Conservation (phyloP, 2,329 filamentous ascomycete genomes). For the Fusarium sarcochroum region DNA sequence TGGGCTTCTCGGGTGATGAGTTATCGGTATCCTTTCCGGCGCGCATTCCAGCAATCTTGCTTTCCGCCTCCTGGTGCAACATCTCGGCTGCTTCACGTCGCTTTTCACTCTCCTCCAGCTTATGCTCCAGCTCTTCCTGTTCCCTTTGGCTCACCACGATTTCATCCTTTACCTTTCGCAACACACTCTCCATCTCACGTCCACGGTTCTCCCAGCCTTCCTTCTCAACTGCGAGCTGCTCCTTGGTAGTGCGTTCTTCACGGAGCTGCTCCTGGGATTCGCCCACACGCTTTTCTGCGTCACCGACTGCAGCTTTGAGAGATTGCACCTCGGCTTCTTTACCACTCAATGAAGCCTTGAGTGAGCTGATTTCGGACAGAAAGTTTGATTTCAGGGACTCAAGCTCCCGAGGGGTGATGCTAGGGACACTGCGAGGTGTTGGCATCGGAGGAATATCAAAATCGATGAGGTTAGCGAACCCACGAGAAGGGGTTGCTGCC, state of each 20-base stretch:
- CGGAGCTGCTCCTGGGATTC: constrained; percentile 87
- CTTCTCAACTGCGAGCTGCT: constrained; percentile 81
- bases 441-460: constrained; percentile 92
- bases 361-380: constrained; percentile 92
- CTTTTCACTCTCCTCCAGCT: constrained; percentile 83
- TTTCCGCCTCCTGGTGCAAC: constrained; percentile 81
- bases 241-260: constrained; percentile 79
- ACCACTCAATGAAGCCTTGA: constrained; percentile 91
- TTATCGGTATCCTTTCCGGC: constrained; percentile 67
- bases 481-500: constrained; percentile 63
- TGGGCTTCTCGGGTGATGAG: constrained; percentile 57
- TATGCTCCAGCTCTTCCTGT: constrained; percentile 81
- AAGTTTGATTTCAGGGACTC: constrained; percentile 93
- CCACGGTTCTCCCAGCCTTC: constrained; percentile 87
- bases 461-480: constrained; percentile 77
- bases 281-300: constrained; percentile 93
- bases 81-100: constrained; percentile 80
- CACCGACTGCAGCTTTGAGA: constrained; percentile 87
- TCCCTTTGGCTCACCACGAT: constrained; percentile 84
- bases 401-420: constrained; percentile 90
- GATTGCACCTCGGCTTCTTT: constrained; percentile 93
- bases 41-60: constrained; percentile 80
- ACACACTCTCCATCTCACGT: constrained; percentile 85
- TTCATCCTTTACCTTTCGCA: constrained; percentile 85
- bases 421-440: constrained; percentile 91